Evolutionary conservation across 202 grass and related monocot genomes (phyloP).

Genomic region (Bolboschoenoplectus hybrid): DNA sequence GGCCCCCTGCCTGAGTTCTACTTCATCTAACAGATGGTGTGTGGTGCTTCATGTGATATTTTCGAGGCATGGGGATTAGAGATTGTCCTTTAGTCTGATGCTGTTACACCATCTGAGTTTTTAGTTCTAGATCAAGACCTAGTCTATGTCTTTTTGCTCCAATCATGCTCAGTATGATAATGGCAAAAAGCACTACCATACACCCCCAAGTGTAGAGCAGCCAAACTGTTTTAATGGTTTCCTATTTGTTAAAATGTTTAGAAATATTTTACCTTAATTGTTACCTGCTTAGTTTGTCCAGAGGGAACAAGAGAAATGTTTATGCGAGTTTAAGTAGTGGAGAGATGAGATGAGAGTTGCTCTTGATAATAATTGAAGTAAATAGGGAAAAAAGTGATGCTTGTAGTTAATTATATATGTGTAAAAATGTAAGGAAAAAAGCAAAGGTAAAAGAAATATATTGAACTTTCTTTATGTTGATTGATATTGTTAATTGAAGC

Average conservation of each 20-base stretch:
- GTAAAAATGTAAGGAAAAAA: not conserved
- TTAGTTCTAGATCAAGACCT: not conserved
- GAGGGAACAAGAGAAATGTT: conserved; percentile 1
- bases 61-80: not conserved
- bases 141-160: not conserved
- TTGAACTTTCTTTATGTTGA: not conserved
- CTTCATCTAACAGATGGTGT: not conserved
- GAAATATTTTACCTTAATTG: conserved; percentile 18
- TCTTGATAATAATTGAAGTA: conserved; percentile 11
- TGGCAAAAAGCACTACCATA: not conserved
- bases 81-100: not conserved
- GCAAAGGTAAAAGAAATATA: conserved; percentile 8
- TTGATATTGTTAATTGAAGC: not conserved
- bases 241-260: not conserved
- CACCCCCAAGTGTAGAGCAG: not conserved
- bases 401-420: conserved; percentile 33
- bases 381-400: not conserved
- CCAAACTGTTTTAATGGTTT: conserved; percentile 13
- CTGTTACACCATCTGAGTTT: not conserved
- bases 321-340: not conserved
- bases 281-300: conserved; percentile 7
- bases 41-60: not conserved
- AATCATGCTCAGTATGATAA: not conserved
- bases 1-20: conserved; percentile 51
- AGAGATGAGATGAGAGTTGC: not conserved